phyloP scores from a whole-genome alignment of 768 basidiomycete species.

The Lentinula aciculospora region DNA sequence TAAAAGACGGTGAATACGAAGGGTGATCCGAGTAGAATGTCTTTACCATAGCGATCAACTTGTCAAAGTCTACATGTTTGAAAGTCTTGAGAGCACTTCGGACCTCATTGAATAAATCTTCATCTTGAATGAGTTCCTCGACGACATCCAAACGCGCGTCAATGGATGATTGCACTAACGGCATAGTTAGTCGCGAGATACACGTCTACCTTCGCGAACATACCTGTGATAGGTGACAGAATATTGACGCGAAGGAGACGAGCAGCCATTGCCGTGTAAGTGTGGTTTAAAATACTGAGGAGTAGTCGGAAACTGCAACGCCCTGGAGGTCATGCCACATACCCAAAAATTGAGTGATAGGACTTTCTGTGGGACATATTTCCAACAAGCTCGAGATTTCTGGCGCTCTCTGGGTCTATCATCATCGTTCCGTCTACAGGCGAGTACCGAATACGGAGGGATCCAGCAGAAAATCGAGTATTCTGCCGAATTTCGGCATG shows the following conservation, averaged over 20 bases:
- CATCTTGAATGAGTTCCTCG: slow-evolving; percentile 74
- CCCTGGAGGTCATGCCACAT: slow-evolving; percentile 10
- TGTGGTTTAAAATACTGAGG: slow-evolving; percentile 66
- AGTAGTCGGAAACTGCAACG: background rate
- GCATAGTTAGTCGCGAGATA: background rate
- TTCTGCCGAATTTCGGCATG: slow-evolving; percentile 68
- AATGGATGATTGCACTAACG: slow-evolving; percentile 53
- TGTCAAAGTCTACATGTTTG: slow-evolving; percentile 86
- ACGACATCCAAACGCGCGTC: slow-evolving; percentile 85
- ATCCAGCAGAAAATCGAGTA: slow-evolving; percentile 61
- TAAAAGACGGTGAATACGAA: background rate
- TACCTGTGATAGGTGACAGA: slow-evolving; percentile 76
- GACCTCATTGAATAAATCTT: slow-evolving; percentile 66
- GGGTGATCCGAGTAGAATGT: background rate
- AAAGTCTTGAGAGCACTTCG: slow-evolving; percentile 64
- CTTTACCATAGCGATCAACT: slow-evolving; percentile 65
- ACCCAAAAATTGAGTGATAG: slow-evolving; percentile 78
- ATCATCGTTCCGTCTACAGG: slow-evolving; percentile 91
- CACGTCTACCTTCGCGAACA: background rate
- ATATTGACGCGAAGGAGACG: slow-evolving; percentile 77
- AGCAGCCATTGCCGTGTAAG: slow-evolving; percentile 86
- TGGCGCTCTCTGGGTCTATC: slow-evolving; percentile 86
- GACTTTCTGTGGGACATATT: slow-evolving; percentile 69
- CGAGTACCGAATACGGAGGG: slow-evolving; percentile 69
- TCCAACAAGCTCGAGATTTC: slow-evolving; percentile 83